Percentiles rank a stretch among this genome's conserved stretches.
Conservation (phyloP, 2,329 filamentous ascomycete genomes). For the Coniochaeta sp. region DNA sequence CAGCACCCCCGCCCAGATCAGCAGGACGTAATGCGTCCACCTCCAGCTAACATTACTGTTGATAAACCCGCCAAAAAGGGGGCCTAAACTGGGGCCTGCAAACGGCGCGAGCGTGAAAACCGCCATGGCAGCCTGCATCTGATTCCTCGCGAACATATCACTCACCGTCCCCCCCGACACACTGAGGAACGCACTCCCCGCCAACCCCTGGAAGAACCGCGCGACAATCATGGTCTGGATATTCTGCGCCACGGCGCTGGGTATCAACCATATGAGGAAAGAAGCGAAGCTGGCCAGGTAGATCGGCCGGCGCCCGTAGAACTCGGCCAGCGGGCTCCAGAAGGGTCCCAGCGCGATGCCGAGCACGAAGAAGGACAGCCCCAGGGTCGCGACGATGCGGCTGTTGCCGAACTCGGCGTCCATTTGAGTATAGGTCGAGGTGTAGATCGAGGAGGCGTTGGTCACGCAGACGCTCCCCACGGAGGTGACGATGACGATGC, state of each 20-base stretch:
- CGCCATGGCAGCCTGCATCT: conserved; percentile 77
- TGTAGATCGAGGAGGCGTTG: conserved; percentile 83
- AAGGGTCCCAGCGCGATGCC: conserved; percentile 62
- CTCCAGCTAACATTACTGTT: conserved; percentile 69
- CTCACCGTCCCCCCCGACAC: conserved; percentile 83
- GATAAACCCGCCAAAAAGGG: conserved; percentile 70
- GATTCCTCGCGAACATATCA: conserved; percentile 63
- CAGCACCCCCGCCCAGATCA: conserved; percentile 72
- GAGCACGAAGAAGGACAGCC: conserved; percentile 75
- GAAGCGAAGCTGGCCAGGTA: conserved; percentile 68
- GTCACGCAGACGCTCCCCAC: conserved; percentile 79
- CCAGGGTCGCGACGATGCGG: conserved; percentile 67
- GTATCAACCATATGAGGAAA: conserved; percentile 75
- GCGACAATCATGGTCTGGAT: conserved; percentile 72
- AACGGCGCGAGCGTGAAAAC: conserved; percentile 65
- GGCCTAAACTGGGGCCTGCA: conserved; percentile 52
- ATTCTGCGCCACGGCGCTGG: conserved; percentile 73
- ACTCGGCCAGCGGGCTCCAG: conserved; percentile 61
- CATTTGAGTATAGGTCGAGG: conserved; percentile 72
- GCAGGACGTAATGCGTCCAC: conserved; percentile 77
- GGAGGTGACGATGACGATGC: conserved; percentile 68
- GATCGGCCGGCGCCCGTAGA: conserved; percentile 76
- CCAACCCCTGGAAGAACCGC: conserved; percentile 70
- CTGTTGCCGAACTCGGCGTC: conserved; percentile 66
- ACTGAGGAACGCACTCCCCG: conserved; percentile 60